Evolutionary conservation across 768 basidiomycete genomes (phyloP).

Genomic region (Kwoniella shandongensis): DNA sequence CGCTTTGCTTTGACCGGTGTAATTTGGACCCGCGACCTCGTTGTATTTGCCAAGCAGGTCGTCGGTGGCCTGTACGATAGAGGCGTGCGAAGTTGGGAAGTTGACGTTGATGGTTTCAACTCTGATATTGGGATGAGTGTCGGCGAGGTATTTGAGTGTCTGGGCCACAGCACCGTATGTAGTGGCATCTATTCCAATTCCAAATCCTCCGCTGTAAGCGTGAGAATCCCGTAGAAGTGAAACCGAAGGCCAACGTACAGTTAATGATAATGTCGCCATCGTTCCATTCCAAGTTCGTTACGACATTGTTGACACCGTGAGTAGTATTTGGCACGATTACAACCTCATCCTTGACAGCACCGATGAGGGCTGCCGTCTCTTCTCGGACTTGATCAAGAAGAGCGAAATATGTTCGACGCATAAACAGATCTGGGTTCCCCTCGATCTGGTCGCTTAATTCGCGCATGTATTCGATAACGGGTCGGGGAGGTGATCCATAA

Average conservation of each 20-base stretch:
- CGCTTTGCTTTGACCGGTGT: conserved; percentile 26
- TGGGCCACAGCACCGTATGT: conserved; percentile 63
- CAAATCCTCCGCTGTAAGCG: background rate
- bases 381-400: conserved; percentile 43
- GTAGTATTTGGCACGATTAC: conserved; percentile 61
- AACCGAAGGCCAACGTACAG: conserved; percentile 56
- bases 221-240: background rate
- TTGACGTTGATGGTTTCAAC: conserved; percentile 59
- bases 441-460: conserved; percentile 48
- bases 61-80: conserved; percentile 57
- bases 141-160: conserved; percentile 61
- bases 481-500: conserved; percentile 52
- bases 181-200: conserved; percentile 58
- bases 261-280: conserved; percentile 66
- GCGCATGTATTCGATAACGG: conserved; percentile 46
- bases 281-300: conserved; percentile 68
- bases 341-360: conserved; percentile 49
- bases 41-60: conserved; percentile 32
- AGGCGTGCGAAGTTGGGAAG: conserved; percentile 63
- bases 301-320: conserved; percentile 66
- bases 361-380: conserved; percentile 47
- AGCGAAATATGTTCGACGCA: conserved; percentile 44
- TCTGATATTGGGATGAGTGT: conserved; percentile 61
- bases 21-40: conserved; percentile 46
- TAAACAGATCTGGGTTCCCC: conserved; percentile 51